Conservation (phyloP, 2,329 filamentous ascomycete species). For the Pseudocercospora fijiensis region DNA sequence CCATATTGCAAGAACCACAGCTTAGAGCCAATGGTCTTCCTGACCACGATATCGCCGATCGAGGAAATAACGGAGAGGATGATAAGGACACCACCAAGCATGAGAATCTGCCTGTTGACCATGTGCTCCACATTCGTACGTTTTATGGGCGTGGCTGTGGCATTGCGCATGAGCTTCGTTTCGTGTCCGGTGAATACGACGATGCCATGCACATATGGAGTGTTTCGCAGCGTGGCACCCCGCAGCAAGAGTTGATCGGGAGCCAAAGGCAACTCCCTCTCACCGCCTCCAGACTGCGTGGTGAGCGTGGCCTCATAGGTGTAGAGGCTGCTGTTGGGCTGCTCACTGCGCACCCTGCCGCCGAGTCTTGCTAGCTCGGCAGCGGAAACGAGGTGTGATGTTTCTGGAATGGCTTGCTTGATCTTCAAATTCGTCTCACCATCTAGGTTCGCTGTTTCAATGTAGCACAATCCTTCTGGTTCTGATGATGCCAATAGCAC, state of each 20-base stretch:
- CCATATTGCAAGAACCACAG: slow-evolving; percentile 71
- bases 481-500: slow-evolving; percentile 92
- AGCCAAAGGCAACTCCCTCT: slow-evolving; percentile 85
- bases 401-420: slow-evolving; percentile 95
- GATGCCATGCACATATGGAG: slow-evolving; percentile 92
- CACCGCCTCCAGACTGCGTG: slow-evolving; percentile 82
- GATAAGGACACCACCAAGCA: slow-evolving; percentile 81
- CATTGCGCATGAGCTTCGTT: slow-evolving; percentile 98
- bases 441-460: slow-evolving; percentile 96
- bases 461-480: slow-evolving; percentile 95
- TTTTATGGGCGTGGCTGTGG: slow-evolving; percentile 95
- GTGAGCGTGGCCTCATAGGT: slow-evolving; percentile 97
- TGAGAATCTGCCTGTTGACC: slow-evolving; percentile 89
- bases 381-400: slow-evolving; percentile 79
- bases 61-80: slow-evolving; percentile 85
- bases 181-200: slow-evolving; percentile 98
- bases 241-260: slow-evolving; percentile 91
- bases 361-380: slow-evolving; percentile 81
- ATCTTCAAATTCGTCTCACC: slow-evolving; percentile 99
- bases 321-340: slow-evolving; percentile 97
- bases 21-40: slow-evolving; percentile 60
- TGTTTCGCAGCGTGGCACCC: slow-evolving; percentile 92
- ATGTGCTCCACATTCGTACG: slow-evolving; percentile 92
- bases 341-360: slow-evolving; percentile 86
- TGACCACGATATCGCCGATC: slow-evolving; percentile 81